Evolutionary conservation across 106 monocot genomes (phyloP), one percentile per base, ranked within the genome.

Genomic region (Acorus calamus): DNA sequence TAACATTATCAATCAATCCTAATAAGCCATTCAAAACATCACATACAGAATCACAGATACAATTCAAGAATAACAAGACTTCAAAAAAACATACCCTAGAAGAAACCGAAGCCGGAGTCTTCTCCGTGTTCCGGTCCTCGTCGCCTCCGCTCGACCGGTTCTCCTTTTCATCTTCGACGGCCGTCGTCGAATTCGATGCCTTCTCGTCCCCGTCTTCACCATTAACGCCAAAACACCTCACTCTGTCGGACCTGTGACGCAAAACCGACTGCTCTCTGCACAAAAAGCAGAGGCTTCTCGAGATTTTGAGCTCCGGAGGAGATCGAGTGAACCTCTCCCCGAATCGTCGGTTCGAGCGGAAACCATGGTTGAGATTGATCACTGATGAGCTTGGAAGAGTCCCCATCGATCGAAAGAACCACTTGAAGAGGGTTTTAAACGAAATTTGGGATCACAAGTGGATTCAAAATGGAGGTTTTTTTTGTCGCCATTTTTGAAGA

Each of bases 321-420:
- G 61, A 44, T 28, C 28, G 28, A 28, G 28, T 28, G 44, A 44
- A 49, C 67, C 77, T 74, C 59, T 4, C 62, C 44, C 49, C 10
- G 58, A 46, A 51, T 1, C 56, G 11, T 28, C 66, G 13, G 14
- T 47, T 53, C 41, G 2, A 4, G n/a, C 75, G 71, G 58, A 68
- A 69, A 49, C 71, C 53, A 58, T 62, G 61, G 64, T 57, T 80
- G 44, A 69, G 69, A 57, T 71, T 74, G 59, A 74, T 46, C 41
- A 84, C 57, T 8, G 63, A 68, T 4, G 80, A 80, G 74, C 73
- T 77, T 55, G 80, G 70, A 6, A 84, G 73, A 5, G 80, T 77
- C 14, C 73, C 84, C 76, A 80, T 80, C 42, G 56, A 73, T 12
- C 59, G 46, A 46, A 45, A 28, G 28, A 28, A 28, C 28, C 28